Base-by-base conservation (phyloP, 2,329 filamentous ascomycete genomes). In the Clonostachys chloroleuca region DNA sequence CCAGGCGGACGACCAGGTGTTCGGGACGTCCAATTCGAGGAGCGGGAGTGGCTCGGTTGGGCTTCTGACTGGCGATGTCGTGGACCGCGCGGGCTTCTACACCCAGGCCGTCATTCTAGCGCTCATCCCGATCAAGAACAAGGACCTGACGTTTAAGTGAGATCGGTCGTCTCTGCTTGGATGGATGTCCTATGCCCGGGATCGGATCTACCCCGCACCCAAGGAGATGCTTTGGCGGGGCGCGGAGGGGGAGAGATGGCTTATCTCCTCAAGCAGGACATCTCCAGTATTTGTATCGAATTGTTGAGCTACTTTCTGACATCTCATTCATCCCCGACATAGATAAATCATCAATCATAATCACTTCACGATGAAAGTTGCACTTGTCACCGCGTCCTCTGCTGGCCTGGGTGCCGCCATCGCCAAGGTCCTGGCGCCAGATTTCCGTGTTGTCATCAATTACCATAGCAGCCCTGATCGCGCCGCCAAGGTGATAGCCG, bases 341-440 rank as follows among this genome's bases (percentile, higher is more conserved):
- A 30, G 24, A 9, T 30, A 24, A 24, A 10, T 8, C 24, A 30
- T 30, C 24, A 30, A 30, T 30, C 9, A 3, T 10, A 30, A 30
- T 30, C 24, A 30, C 24, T 30, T 10, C 24, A 30, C 24, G 24
- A 30, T 30, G 24, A 30, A 30, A 10, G 24, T 30, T 5, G 53
- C 51, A 9, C 52, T 62, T 50, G 83, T 67, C 34, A 67, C 64
- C 2, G 64, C 63, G 16, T 55, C 56, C 35, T 61, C 57, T 30
- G 61, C 83, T 54, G 85, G 84, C 6, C 73, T 87, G 30, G 85
- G 85, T 43, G 84, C 81, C 46, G 66, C 80, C 12, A 72, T 86
- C 24, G 75, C 74, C 40, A 72, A 74, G 45, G 78, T 78, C 41
- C 85, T 87, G 57, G 84, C 84, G 5, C 66, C 72, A 6, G 70